Conservation (phyloP, 2,329 filamentous ascomycete species). For the Penicillium sp. region DNA sequence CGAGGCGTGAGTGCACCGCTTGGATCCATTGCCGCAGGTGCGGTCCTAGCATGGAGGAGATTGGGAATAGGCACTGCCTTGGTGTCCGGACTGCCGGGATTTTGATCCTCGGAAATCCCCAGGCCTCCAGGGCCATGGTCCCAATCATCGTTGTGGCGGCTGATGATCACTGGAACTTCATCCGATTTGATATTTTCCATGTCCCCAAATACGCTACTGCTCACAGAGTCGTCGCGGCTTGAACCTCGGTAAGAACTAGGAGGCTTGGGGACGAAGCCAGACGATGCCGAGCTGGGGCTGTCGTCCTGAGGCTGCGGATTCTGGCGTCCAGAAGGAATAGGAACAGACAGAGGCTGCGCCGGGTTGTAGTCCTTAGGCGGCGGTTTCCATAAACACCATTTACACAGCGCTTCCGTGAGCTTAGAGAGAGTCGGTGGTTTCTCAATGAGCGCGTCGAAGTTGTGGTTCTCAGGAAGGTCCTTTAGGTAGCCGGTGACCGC, state of each 20-base stretch:
- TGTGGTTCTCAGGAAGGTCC: slow-evolving; percentile 88
- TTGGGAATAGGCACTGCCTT: slow-evolving; percentile 48
- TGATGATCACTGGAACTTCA: slow-evolving; percentile 72
- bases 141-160: slow-evolving; percentile 75
- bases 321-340: slow-evolving; percentile 62
- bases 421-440: slow-evolving; percentile 95
- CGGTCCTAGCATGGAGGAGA: slow-evolving; percentile 61
- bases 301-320: slow-evolving; percentile 66
- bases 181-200: slow-evolving; percentile 75
- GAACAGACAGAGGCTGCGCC: slow-evolving; percentile 58
- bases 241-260: slow-evolving; percentile 74
- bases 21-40: slow-evolving; percentile 61
- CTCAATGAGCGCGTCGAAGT: slow-evolving; percentile 93
- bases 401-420: slow-evolving; percentile 79
- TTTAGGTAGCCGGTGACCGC: slow-evolving; percentile 98
- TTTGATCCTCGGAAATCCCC: slow-evolving; percentile 66
- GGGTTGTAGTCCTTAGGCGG: slow-evolving; percentile 58
- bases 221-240: slow-evolving; percentile 84
- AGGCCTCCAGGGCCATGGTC: slow-evolving; percentile 64
- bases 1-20: slow-evolving; percentile 51
- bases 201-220: slow-evolving; percentile 79
- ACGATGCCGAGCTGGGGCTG: slow-evolving; percentile 79
- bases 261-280: slow-evolving; percentile 65
- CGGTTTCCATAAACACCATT: slow-evolving; percentile 90
- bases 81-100: slow-evolving; percentile 20